These are phyloP conservation scores for Fusarium zealandicum DNA, from an alignment of 2,329 filamentous ascomycete genomes.

Conservation along the genomic window DNA sequence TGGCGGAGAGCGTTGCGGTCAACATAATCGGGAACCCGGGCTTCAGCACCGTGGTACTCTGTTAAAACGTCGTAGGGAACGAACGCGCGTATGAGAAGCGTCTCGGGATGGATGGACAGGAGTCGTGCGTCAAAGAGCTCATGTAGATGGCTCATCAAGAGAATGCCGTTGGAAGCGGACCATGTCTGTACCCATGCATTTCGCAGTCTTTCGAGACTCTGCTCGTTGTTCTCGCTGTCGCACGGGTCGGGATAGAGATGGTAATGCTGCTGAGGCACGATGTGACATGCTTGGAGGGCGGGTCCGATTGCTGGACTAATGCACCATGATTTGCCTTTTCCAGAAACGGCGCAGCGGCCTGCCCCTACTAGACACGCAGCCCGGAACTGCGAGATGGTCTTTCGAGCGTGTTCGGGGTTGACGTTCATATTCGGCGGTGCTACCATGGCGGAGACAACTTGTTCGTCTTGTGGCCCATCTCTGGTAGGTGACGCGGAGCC, in stretches of 20 bases:
- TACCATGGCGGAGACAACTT: constrained; percentile 9
- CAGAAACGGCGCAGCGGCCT: constrained; percentile 22
- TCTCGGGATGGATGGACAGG: constrained; percentile 33
- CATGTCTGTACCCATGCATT: constrained; percentile 6
- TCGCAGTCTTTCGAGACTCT: not conserved
- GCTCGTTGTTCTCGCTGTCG: not conserved
- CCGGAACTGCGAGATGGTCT: not conserved
- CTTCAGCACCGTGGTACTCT: not conserved
- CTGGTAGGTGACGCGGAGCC: not conserved
- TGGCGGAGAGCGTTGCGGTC: constrained; percentile 19
- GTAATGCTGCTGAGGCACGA: constrained; percentile 33
- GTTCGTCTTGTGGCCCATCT: constrained; percentile 7
- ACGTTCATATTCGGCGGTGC: constrained; percentile 11
- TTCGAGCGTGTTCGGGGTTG: not conserved
- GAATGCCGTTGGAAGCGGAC: constrained; percentile 20
- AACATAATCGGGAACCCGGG: not conserved
- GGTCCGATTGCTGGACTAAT: constrained; percentile 11
- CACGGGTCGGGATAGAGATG: constrained; percentile 20
- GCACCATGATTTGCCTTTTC: constrained; percentile 31
- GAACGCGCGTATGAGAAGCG: constrained; percentile 18
- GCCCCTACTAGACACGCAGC: too few relatives aligned
- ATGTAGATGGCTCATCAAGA: constrained; percentile 30
- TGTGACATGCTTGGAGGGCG: constrained; percentile 31
- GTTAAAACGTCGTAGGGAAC: constrained; percentile 6
- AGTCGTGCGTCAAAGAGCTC: constrained; percentile 27